A percentile compares a stretch with the other conserved stretches of the same genome.
Evolutionary conservation across 2,329 filamentous ascomycete genomes (phyloP).

Genomic region (Diaporthe capsici): DNA sequence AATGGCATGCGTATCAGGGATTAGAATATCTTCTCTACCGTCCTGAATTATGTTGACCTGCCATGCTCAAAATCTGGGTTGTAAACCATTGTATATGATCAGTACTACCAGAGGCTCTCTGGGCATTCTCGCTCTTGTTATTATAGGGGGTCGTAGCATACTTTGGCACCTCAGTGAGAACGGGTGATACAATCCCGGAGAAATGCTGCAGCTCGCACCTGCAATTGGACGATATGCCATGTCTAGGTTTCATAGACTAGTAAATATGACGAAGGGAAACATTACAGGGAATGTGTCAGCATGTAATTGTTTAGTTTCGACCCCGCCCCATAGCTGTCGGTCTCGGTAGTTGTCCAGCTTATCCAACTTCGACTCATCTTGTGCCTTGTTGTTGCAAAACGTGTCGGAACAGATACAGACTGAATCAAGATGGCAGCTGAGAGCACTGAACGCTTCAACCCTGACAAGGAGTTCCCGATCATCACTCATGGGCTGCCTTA

Average conservation of each 20-base stretch:
- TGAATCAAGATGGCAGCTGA: constrained; percentile 32
- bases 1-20: neutral
- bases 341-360: constrained; percentile 6
- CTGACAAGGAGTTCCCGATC: constrained; percentile 39
- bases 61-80: too few relatives aligned
- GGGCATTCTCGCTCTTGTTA: too few relatives aligned
- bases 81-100: neutral
- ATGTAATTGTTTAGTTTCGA: neutral
- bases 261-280: neutral
- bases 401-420: neutral
- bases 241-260: constrained; percentile 1
- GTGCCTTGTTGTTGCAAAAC: too few relatives aligned
- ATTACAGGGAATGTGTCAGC: neutral
- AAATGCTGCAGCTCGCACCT: neutral
- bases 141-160: too few relatives aligned
- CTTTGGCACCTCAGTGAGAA: neutral
- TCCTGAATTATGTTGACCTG: neutral
- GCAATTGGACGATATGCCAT: neutral
- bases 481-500: constrained; percentile 42
- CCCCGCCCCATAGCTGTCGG: neutral
- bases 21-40: neutral
- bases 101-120: neutral
- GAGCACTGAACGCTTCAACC: constrained; percentile 38
- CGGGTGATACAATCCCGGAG: neutral
- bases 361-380: neutral